Base-by-base conservation (phyloP, 1,139 yeast species). In the Yamadazyma triangularis region DNA sequence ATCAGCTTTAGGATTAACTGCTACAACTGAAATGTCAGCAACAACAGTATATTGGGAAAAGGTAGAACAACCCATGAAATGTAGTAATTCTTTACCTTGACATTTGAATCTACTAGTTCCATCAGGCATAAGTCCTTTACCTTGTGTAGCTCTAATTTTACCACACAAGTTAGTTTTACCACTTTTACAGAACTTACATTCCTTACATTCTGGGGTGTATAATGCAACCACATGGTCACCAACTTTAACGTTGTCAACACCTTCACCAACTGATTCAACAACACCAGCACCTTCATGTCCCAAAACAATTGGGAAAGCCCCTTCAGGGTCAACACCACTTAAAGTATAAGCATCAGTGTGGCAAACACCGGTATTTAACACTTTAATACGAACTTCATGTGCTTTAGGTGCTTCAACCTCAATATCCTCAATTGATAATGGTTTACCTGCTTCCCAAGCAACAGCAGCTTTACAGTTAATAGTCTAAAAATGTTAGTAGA, bases 201-300 rank as follows among this genome's bases (percentile, higher is more conserved):
- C 86, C 42, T 72, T 69, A 69, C 98, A 91, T 64, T 91, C 98
- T 31, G 98, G 96, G 28, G 97, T 91, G 75, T 91, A 91, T 35
- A 91, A 68, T 15, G 94, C 91, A 50, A 89, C 73, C 36, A 89
- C 97, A 47, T 79, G 84, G 60, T 89, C 97, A 48, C 97, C 97
- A 26, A 71, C 79, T 64, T 67, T 84, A 47, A 88, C 95, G 48
- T 62, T 77, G 45, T 89, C 80, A 37, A 89, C 96, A 41, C 89
- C 96, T 56, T 85, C 95, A 49, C 97, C 97, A 25, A 89, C 73
- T 32, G 87, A 75, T 66, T 87, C 96, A 27, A 89, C 96, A 41
- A 87, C 70, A 54, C 97, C 97, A 25, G 96, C 95, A 62, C 96
- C 96, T 63, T 89, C 97, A 59, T 91, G 97, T 40, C 98, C 97